phyloP scores from a whole-genome alignment of 176 grass and related monocot species.

The Phyllostachys edulis region DNA sequence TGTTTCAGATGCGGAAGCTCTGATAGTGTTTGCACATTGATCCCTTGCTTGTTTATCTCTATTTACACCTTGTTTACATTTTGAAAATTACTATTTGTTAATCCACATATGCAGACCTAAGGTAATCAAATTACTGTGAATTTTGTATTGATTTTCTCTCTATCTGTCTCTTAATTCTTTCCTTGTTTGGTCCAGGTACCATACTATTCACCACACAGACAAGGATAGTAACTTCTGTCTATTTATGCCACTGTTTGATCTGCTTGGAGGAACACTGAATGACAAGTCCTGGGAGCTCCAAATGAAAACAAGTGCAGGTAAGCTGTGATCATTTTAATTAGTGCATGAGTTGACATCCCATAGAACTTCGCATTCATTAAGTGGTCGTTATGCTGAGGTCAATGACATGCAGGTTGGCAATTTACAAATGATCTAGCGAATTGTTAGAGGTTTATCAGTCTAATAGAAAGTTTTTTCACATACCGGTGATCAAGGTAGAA shows the following conservation, averaged over 20 bases:
- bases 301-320: slow-evolving; percentile 43
- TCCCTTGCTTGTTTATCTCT: neutral
- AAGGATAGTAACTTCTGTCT: slow-evolving; percentile 65
- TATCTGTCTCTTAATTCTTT: neutral
- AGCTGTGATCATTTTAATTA: slow-evolving; percentile 10
- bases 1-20: neutral
- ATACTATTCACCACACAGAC: slow-evolving; percentile 55
- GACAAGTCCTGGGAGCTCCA: slow-evolving; percentile 53
- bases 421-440: too few relatives aligned
- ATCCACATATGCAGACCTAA: neutral
- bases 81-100: neutral
- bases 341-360: neutral
- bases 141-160: neutral
- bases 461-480: too few relatives aligned
- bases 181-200: slow-evolving; percentile 36
- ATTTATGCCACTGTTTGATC: slow-evolving; percentile 79
- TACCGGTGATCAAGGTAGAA: too few relatives aligned
- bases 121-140: neutral
- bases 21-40: neutral
- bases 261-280: slow-evolving; percentile 52
- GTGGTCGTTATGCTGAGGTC: neutral
- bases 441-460: too few relatives aligned
- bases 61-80: neutral
- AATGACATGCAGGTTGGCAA: too few relatives aligned
- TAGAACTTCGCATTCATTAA: neutral